A percentile compares a stretch with the other conserved stretches of the same genome.
phyloP scores from a whole-genome alignment of 2,329 filamentous ascomycete genomes.

The Cladosporium sp. region DNA sequence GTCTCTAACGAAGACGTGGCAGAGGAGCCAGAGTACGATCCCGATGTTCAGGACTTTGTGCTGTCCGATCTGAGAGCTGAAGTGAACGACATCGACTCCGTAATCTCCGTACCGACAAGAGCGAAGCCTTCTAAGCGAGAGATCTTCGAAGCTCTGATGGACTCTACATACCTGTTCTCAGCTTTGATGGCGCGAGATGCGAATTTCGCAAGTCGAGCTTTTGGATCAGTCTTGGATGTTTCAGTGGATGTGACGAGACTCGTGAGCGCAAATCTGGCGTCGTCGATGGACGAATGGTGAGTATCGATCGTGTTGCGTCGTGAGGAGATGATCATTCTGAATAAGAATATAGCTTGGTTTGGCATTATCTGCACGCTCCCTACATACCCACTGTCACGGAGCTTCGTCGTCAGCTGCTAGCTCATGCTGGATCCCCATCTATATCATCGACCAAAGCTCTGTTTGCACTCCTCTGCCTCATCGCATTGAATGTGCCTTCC shows the following conservation, averaged over 20 bases:
- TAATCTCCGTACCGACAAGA: not conserved
- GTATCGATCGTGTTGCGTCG: not conserved
- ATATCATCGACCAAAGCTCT: conserved; percentile 2
- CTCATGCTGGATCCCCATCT: not conserved
- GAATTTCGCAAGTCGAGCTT: not conserved
- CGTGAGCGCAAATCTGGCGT: not conserved
- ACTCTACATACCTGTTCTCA: conserved; percentile 11
- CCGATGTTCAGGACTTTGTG: conserved; percentile 14
- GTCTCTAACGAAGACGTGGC: not conserved
- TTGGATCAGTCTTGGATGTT: not conserved
- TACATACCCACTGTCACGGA: conserved; percentile 10
- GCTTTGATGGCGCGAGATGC: conserved; percentile 11
- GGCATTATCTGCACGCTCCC: conserved; percentile 16
- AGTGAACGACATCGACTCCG: not conserved
- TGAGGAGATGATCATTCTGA: too few relatives aligned
- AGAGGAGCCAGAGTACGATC: not conserved
- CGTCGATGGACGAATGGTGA: conserved; percentile 7
- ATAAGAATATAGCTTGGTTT: conserved; percentile 9
- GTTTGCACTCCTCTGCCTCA: conserved; percentile 7
- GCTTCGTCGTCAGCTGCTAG: not conserved
- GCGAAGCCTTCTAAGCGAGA: conserved; percentile 6
- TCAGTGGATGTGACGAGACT: not conserved
- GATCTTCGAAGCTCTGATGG: conserved; percentile 11
- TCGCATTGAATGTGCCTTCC: conserved; percentile 14
- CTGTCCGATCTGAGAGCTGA: conserved; percentile 9